Conservation (phyloP, 1,284 basidiomycete genomes). For the Ceratobasidium sp. region DNA sequence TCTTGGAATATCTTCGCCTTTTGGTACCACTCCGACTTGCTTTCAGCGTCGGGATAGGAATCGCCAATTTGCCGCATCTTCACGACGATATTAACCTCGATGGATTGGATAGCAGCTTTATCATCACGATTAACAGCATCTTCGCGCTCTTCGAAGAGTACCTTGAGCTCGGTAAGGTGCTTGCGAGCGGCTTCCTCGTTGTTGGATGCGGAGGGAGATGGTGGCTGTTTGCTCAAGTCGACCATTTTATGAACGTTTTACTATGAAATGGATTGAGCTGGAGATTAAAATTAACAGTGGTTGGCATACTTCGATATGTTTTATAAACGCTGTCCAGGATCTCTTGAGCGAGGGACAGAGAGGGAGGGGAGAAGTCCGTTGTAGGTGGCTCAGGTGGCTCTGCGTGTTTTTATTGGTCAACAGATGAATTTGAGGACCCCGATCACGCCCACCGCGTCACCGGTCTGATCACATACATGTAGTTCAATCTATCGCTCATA, state of each 20-base stretch:
- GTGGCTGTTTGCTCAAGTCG: neutral
- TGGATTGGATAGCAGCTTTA: neutral
- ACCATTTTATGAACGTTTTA: neutral
- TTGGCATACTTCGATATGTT: neutral
- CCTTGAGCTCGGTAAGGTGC: conserved; percentile 15
- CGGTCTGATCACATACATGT: neutral
- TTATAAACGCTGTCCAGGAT: too few relatives aligned
- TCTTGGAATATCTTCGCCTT: neutral
- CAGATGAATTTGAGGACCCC: neutral
- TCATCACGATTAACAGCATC: neutral
- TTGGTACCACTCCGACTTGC: conserved; percentile 3
- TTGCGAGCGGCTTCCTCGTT: conserved; percentile 8
- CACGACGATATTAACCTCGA: conserved; percentile 12
- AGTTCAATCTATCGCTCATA: neutral
- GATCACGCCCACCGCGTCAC: neutral
- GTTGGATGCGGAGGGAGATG: neutral
- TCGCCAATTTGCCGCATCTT: conserved; percentile 25
- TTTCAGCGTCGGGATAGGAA: conserved; percentile 14
- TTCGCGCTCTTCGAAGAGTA: neutral
- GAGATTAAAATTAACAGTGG: neutral
- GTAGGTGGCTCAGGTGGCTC: neutral
- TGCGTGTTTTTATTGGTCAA: neutral
- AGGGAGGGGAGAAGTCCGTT: neutral
- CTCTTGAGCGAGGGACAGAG: too few relatives aligned
- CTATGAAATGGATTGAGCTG: neutral